Percentiles rank a stretch among this genome's conserved stretches.
phyloP scores from a whole-genome alignment of 306 rosid species.

The Parietaria judaica region DNA sequence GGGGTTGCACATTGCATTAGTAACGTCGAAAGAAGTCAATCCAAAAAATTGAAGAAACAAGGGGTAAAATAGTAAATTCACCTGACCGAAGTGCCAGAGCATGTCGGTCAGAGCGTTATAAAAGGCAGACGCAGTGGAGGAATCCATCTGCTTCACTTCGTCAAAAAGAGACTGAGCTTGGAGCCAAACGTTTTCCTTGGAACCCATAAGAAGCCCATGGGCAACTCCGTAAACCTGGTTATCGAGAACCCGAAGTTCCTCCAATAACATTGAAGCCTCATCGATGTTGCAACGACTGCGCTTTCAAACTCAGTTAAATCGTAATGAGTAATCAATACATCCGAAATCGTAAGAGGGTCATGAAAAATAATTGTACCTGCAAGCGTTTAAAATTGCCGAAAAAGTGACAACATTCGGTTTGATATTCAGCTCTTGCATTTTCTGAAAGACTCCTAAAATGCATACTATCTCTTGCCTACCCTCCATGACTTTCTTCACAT shows the following conservation, averaged over 20 bases:
- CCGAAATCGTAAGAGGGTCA: slow-evolving; percentile 1
- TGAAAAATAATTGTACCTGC: slow-evolving; percentile 53
- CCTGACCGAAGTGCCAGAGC: slow-evolving; percentile 98
- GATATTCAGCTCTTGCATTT: slow-evolving; percentile 62
- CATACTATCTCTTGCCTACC: slow-evolving; percentile 37
- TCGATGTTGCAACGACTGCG: slow-evolving; percentile 76
- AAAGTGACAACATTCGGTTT: slow-evolving; percentile 57
- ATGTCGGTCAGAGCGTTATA: slow-evolving; percentile 92
- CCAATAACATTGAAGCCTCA: slow-evolving; percentile 78
- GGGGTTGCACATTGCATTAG: neutral
- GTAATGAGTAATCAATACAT: neutral
- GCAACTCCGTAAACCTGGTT: slow-evolving; percentile 88
- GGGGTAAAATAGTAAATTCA: slow-evolving; percentile 20
- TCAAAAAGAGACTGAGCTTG: slow-evolving; percentile 66
- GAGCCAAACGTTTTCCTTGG: slow-evolving; percentile 58
- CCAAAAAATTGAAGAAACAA: neutral
- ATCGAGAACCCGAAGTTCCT: slow-evolving; percentile 72
- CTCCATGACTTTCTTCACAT: slow-evolving; percentile 30
- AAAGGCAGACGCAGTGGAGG: slow-evolving; percentile 84
- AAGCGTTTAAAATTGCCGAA: slow-evolving; percentile 87
- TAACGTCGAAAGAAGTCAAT: neutral
- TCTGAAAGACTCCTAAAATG: slow-evolving; percentile 53
- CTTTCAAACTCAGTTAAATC: slow-evolving; percentile 14
- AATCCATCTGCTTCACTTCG: slow-evolving; percentile 81
- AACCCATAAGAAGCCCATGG: slow-evolving; percentile 80